A percentile compares a stretch with the other conserved stretches of the same genome.
These are phyloP conservation scores for Wickerhamiella brachini DNA, from an alignment of 805 yeast species.

Conservation along the genomic window DNA sequence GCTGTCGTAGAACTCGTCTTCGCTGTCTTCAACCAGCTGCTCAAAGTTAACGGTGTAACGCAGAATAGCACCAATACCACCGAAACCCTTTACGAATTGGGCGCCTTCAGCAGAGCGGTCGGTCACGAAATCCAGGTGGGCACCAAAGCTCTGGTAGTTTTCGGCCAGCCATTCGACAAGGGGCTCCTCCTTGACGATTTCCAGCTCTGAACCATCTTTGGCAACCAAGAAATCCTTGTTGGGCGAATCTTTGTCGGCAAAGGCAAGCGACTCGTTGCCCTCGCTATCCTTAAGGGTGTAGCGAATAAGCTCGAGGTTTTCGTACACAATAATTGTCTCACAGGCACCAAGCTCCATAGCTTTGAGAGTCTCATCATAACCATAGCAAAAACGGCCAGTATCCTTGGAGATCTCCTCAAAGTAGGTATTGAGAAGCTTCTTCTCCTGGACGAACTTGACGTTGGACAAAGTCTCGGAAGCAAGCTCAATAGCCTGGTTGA, in stretches of 20 bases:
- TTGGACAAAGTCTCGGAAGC: conserved; percentile 94
- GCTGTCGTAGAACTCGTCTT: conserved; percentile 73
- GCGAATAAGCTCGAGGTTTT: conserved; percentile 75
- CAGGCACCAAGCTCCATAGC: conserved; percentile 95
- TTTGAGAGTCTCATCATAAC: conserved; percentile 90
- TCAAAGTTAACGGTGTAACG: conserved; percentile 97
- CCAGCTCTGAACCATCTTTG: conserved; percentile 89
- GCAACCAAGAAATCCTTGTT: conserved; percentile 68
- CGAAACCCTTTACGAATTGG: conserved; percentile 93
- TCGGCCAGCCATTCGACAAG: conserved; percentile 97
- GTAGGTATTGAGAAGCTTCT: conserved; percentile 81
- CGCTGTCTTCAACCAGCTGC: conserved; percentile 78
- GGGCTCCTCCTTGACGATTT: conserved; percentile 67
- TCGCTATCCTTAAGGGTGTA: conserved; percentile 74
- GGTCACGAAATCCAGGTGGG: conserved; percentile 88
- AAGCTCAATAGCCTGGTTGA: conserved; percentile 96
- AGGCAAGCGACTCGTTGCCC: conserved; percentile 60
- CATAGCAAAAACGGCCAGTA: conserved; percentile 94
- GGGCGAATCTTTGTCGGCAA: conserved; percentile 56
- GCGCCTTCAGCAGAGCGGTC: conserved; percentile 98
- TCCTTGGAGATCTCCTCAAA: conserved; percentile 97
- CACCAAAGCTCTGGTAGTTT: conserved; percentile 87
- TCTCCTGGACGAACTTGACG: conserved; percentile 96
- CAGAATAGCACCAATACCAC: conserved; percentile 95
- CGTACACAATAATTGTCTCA: conserved; percentile 84